A percentile compares a stretch with the other conserved stretches of the same genome.
These are phyloP conservation scores for Phycomyces nitens DNA, from an alignment of 192 early-diverging fungal species.

Conservation along the genomic window DNA sequence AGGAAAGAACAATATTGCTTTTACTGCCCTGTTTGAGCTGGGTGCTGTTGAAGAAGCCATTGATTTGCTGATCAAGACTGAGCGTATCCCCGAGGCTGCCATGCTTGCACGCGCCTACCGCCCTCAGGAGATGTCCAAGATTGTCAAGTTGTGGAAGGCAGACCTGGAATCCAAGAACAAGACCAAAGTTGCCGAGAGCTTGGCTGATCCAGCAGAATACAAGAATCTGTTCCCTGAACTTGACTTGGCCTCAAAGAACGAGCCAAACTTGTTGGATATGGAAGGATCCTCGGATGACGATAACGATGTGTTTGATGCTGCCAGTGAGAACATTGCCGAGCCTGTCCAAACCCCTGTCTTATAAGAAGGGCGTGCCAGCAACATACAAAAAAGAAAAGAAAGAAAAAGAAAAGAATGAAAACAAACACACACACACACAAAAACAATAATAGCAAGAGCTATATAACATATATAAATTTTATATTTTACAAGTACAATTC, in stretches of 20 bases:
- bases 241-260: not conserved
- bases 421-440: too few species aligned
- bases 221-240: conserved; percentile 87
- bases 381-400: too few species aligned
- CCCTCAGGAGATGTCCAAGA: conserved; percentile 67
- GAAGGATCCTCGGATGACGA: too few species aligned
- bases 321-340: too few species aligned
- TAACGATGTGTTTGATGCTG: too few species aligned
- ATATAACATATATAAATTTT: too few species aligned
- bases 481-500: not conserved
- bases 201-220: conserved; percentile 83
- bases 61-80: conserved; percentile 80
- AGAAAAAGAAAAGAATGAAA: too few species aligned
- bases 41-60: conserved; percentile 79
- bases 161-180: conserved; percentile 63
- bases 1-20: conserved; percentile 91
- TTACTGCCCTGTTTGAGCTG: conserved; percentile 74
- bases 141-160: conserved; percentile 79
- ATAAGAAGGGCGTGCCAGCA: too few species aligned
- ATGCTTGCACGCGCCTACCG: conserved; percentile 87
- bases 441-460: too few species aligned
- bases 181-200: conserved; percentile 80
- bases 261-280: not conserved
- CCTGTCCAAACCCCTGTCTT: too few species aligned
- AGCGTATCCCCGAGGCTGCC: conserved; percentile 93